Evolutionary conservation across 352 stramenopile genomes (phyloP), one percentile per base, ranked within the genome.

Genomic region (Aphanomyces invadans): DNA sequence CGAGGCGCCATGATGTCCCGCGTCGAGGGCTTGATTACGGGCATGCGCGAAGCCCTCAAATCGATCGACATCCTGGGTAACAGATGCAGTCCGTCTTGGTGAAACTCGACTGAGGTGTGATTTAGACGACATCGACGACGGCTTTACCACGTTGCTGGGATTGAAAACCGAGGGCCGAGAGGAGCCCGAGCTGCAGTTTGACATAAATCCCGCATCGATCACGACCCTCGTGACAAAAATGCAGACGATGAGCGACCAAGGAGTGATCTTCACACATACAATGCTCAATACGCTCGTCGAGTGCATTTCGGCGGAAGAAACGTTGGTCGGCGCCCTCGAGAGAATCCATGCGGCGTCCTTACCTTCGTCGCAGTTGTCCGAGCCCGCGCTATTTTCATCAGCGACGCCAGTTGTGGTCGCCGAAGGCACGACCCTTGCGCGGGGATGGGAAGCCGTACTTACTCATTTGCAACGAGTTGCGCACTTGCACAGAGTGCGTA

Each of bases 81-180:
- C n/a, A n/a, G 36, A 42, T 42, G 36, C 36, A 7, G 15, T 15
- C n/a, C n/a, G n/a, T n/a, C n/a, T n/a, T n/a, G n/a, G n/a, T n/a
- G n/a, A 80, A 32, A 36, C 11, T 26, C 26, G 23, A 32, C 3
- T 5, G 23, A 38, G 12, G 10, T 45, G 15, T 62, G 3, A 17
- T 28, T 2, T 64, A 92, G 84, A 72, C 19, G 82, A 93, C 62
- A 88, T 93, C 44, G 79, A 91, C 49, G 76, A 89, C 38, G 78
- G 77, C 0, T 88, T 93, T 62, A 74, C 79, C 23, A 64, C 49
- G 36, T 17, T 10, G 9, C 23, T 25, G 29, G 55, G 36, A 10
- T 33, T 49, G 32, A 51, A 19, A 36, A 1, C 19, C 9, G 26
- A 64, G 19, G 21, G 32, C 15, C 10, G 31, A 12, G n/a, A 21